Base-by-base conservation (phyloP, 805 yeast species). In the Suhomyces emberorum region DNA sequence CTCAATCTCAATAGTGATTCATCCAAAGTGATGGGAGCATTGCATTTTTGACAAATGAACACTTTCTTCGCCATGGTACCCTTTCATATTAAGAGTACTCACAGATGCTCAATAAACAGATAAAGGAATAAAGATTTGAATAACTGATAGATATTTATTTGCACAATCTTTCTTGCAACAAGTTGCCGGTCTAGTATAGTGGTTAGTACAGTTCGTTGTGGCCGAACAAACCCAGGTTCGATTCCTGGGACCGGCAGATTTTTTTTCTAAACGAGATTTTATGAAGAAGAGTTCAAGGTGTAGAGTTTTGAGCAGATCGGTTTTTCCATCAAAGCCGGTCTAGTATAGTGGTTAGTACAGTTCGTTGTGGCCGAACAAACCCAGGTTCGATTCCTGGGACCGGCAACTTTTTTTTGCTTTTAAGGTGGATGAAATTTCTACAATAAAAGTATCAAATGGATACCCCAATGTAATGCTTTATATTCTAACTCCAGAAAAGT, bases 361-460 rank as follows among this genome's bases (percentile, higher is more conserved):
- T 63, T 74, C 81, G 77, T 76, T 76, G 81, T 76, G 81, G 81
- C 81, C 76, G 81, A 73, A 64, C 74, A 76, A 72, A 76, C 81
- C 81, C 79, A 73, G 74, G 81, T 76, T 76, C 82, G 81, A 76
- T 76, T 76, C 81, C 76, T 72, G 81, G 81, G 70, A 65, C 70
- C 79, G 80, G 81, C 81, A 76, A n/a, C 42, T 15, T 10, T 28
- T 14, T 28, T 57, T 48, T 30, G 15, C 11, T 31, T 22, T n/a
- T 23, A 9, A 9, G 8, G 26, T 14, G 6, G 6, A 23, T 23
- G 8, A 23, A 8, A 23, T n/a, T 14, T 23, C 22, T 9, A 20
- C 9, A 20, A 7, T 20, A 20, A n/a, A n/a, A n/a, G n/a, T n/a
- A n/a, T n/a, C n/a, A n/a, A n/a, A n/a, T n/a, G n/a, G n/a, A n/a